Evolutionary conservation across 257 asterid species (phyloP), one percentile per base, ranked within the genome.

Genomic region (Knoxia roxburghii): DNA sequence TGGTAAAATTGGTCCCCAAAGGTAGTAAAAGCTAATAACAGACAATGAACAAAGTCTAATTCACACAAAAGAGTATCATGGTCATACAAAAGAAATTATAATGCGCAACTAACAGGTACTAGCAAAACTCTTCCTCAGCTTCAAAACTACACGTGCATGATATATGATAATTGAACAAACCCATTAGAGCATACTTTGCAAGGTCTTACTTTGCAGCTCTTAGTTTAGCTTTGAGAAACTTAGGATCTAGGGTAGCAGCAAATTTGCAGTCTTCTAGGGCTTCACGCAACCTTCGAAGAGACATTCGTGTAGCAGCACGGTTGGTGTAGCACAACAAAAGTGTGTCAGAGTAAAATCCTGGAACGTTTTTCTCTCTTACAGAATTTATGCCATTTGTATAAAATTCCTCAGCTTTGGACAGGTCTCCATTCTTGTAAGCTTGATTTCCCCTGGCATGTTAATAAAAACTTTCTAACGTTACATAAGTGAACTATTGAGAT

Each of bases 301-400:
- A 81, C 97, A 93, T 88, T 67, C 92, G 91, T 15, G 97, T 82
- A 50, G 99, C 99, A 68, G 99, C 99, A 53, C 97, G 95, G 69
- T 94, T 94, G 85, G 97, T 87, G 76, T 94, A 94, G 85, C 97
- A 94, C 61, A 94, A 82, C 72, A 87, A 70, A 65, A 86, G 84
- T 54, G 95, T 87, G 65, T 80, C 73, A 64, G 76, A 53, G 73
- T 79, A 65, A 64, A 65, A 61, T 60, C 82, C 93, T 14, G 68
- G 37, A 27, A 67, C 67, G 75, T 72, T 67, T 51, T 59, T 64
- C 58, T 54, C 78, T 51, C 77, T 64, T 61, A 68, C 79, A 48
- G 86, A 76, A 80, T 78, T 72, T 69, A 94, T 90, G 60, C 99
- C 97, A 81, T 67, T 78, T 13, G 95, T 71, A 81, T 90, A 94